Percentiles rank a stretch among this genome's conserved stretches.
Conservation (phyloP, 2,329 filamentous ascomycete genomes). For the Trichoderma hamatum region DNA sequence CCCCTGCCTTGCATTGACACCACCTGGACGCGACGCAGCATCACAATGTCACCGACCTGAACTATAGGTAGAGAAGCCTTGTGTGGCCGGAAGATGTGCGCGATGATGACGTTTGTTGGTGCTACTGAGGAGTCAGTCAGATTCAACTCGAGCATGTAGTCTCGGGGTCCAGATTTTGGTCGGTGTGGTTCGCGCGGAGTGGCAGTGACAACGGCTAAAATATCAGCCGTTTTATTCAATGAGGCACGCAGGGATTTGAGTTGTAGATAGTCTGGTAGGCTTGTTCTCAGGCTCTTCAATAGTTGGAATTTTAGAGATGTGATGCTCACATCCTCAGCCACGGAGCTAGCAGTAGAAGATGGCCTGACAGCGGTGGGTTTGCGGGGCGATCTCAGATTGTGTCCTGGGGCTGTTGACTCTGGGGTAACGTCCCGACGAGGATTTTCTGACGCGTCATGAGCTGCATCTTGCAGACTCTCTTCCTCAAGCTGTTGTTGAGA, state of each 20-base stretch:
- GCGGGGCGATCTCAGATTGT: constrained; percentile 15
- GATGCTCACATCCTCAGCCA: constrained; percentile 35
- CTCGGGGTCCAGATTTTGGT: constrained; percentile 59
- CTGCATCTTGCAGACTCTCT: constrained; percentile 32
- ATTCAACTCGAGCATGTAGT: constrained; percentile 62
- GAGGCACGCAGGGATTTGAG: constrained; percentile 57
- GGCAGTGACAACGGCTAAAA: constrained; percentile 58
- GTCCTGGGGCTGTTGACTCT: neutral
- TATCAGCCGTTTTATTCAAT: constrained; percentile 53
- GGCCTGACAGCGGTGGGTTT: constrained; percentile 29
- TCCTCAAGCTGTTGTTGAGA: constrained; percentile 28
- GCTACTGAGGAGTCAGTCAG: constrained; percentile 60
- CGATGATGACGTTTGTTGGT: constrained; percentile 54
- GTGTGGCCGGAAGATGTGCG: constrained; percentile 62
- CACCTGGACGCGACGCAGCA: constrained; percentile 60
- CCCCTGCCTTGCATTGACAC: constrained; percentile 57
- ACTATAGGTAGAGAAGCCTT: constrained; percentile 59
- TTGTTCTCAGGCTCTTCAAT: constrained; percentile 49
- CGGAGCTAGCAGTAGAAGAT: constrained; percentile 37
- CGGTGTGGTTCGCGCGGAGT: constrained; percentile 55
- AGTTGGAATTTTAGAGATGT: constrained; percentile 51
- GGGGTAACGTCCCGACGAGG: neutral
- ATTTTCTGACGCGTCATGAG: constrained; percentile 21
- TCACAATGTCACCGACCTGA: constrained; percentile 58
- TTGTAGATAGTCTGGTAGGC: constrained; percentile 55